These are phyloP conservation scores for Entomortierella chlamydospora DNA, from an alignment of 192 early-diverging fungal genomes.

Conservation along the genomic window DNA sequence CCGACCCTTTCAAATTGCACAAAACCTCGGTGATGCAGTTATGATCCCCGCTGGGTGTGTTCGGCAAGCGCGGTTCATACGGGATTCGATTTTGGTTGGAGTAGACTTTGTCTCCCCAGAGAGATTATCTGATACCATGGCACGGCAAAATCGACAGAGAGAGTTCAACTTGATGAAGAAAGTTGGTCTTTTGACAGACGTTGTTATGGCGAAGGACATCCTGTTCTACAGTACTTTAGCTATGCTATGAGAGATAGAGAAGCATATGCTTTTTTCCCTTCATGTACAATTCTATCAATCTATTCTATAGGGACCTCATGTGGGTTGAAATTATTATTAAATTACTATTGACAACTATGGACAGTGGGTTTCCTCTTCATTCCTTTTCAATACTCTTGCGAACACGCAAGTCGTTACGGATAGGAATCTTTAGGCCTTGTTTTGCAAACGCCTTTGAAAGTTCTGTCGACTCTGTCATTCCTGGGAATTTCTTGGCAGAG, in stretches of 20 bases:
- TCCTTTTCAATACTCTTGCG: constrained; percentile 35
- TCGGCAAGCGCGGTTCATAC: constrained; percentile 1
- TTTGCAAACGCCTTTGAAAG: constrained; percentile 79
- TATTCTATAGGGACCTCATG: no score
- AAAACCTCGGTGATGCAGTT: constrained; percentile 11
- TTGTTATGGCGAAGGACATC: constrained; percentile 2
- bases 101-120: constrained; percentile 11
- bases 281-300: no score
- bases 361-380: not conserved
- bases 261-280: no score
- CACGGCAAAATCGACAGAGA: not conserved
- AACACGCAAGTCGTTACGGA: constrained; percentile 72
- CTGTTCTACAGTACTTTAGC: constrained; percentile 10
- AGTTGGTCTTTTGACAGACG: not conserved
- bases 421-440: constrained; percentile 84
- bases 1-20: not conserved
- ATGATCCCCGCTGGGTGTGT: constrained; percentile 19
- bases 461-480: constrained; percentile 87
- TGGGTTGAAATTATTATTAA: no score
- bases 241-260: not conserved
- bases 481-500: constrained; percentile 85
- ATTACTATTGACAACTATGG: not conserved
- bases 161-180: not conserved
- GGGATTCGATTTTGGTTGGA: constrained; percentile 7
- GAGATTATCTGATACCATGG: not conserved